Percentiles rank a stretch among this genome's conserved stretches.
These are phyloP conservation scores for Pneumocystis sp. DNA, from an alignment of 1,139 yeast species.

Conservation along the genomic window DNA sequence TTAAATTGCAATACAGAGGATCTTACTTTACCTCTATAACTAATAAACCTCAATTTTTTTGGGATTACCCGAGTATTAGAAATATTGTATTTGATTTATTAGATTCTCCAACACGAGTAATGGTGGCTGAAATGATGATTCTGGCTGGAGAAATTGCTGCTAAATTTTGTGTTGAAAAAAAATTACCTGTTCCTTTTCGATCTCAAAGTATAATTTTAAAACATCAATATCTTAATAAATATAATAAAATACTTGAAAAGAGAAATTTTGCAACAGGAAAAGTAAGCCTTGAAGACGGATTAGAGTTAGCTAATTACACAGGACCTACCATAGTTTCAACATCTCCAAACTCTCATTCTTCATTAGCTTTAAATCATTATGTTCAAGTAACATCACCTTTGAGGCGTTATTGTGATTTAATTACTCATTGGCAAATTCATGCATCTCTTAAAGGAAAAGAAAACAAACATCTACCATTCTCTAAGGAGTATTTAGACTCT, in stretches of 20 bases:
- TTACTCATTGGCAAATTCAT: constrained; percentile 62
- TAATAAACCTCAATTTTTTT: constrained; percentile 2
- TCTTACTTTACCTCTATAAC: constrained; percentile 29
- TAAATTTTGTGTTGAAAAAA: constrained; percentile 30
- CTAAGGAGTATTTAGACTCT: not conserved
- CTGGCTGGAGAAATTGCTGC: constrained; percentile 53
- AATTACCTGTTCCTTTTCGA: constrained; percentile 46
- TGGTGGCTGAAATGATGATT: constrained; percentile 10
- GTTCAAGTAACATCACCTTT: constrained; percentile 80
- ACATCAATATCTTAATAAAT: constrained; percentile 14
- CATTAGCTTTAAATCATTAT: constrained; percentile 47
- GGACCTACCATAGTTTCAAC: constrained; percentile 28
- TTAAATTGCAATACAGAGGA: not conserved
- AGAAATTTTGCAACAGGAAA: constrained; percentile 22
- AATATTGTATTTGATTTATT: not conserved
- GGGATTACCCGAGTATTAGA: not conserved
- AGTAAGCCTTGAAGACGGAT: constrained; percentile 26
- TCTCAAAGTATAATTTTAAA: constrained; percentile 29
- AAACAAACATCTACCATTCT: not conserved
- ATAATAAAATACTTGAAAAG: constrained; percentile 17
- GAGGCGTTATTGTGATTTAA: constrained; percentile 67
- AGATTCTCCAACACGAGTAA: constrained; percentile 1
- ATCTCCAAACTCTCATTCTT: constrained; percentile 35
- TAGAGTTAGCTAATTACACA: constrained; percentile 29
- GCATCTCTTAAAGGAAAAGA: constrained; percentile 21